These are phyloP conservation scores for Phialophora tarda DNA, from an alignment of 2,329 filamentous ascomycete species.

Conservation along the genomic window DNA sequence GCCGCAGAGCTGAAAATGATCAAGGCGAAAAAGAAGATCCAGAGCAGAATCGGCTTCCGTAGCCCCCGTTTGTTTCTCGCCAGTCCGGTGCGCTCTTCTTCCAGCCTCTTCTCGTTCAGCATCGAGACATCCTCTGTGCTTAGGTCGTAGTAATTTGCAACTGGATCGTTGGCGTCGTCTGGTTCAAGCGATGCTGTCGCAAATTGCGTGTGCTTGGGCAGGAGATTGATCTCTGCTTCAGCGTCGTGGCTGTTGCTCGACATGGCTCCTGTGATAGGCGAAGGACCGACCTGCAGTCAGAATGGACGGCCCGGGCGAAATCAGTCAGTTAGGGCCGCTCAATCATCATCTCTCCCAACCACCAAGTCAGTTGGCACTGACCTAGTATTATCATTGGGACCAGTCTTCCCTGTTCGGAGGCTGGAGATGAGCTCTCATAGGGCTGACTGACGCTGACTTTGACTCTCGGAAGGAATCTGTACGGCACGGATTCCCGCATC, in stretches of 20 bases:
- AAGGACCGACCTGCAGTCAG: no score
- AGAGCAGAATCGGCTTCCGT: background rate
- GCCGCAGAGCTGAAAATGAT: background rate
- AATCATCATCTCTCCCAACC: no score
- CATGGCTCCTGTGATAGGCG: background rate
- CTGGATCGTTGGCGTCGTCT: background rate
- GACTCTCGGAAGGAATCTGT: no score
- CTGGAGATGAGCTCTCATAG: no score
- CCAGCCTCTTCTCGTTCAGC: background rate
- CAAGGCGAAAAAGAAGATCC: constrained; percentile 6
- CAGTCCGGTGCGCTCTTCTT: background rate
- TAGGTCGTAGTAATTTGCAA: background rate
- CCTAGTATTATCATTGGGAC: no score
- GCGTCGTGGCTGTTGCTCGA: background rate
- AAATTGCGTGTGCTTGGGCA: background rate
- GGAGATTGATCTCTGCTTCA: background rate
- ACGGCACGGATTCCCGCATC: no score
- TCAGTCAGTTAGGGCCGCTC: no score
- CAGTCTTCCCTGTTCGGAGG: no score
- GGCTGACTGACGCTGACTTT: no score
- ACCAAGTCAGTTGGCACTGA: no score
- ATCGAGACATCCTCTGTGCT: background rate
- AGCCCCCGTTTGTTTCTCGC: background rate
- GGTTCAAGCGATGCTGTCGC: background rate
- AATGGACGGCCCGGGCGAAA: no score